Evolutionary conservation across 2,329 filamentous ascomycete species (phyloP).

Genomic region (Sarocladium brachiariae): DNA sequence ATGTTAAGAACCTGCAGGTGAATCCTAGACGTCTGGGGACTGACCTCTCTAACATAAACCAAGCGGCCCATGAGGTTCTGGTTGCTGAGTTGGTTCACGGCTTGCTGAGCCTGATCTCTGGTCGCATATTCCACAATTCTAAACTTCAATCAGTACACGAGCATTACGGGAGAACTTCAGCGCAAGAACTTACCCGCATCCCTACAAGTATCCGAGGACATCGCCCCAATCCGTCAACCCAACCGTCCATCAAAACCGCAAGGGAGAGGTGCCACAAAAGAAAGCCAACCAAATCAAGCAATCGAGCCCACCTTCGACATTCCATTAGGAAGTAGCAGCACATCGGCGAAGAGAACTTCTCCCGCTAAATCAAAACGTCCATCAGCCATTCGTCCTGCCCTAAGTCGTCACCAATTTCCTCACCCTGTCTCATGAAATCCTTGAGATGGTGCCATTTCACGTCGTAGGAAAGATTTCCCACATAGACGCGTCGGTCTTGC

Average conservation of each 20-base stretch:
- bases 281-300: slow-evolving; percentile 80
- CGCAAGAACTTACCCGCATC: slow-evolving; percentile 85
- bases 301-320: slow-evolving; percentile 99
- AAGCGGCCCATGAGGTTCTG: slow-evolving; percentile 98
- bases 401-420: slow-evolving; percentile 30
- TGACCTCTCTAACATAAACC: slow-evolving; percentile 95
- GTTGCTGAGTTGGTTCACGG: slow-evolving; percentile 96
- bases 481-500: slow-evolving; percentile 98
- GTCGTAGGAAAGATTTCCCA: slow-evolving; percentile 98
- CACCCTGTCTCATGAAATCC: slow-evolving; percentile 99
- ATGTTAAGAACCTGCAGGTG: background rate
- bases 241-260: slow-evolving; percentile 75
- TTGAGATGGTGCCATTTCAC: slow-evolving; percentile 99
- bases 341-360: slow-evolving; percentile 99
- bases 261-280: slow-evolving; percentile 54
- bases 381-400: slow-evolving; percentile 30
- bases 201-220: slow-evolving; percentile 90
- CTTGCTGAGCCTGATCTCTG: slow-evolving; percentile 96
- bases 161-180: background rate
- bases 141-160: slow-evolving; percentile 23
- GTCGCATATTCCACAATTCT: slow-evolving; percentile 99
- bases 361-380: slow-evolving; percentile 58
- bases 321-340: slow-evolving; percentile 99
- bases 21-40: slow-evolving; percentile 16
- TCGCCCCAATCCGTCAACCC: slow-evolving; percentile 97